Percentiles rank a stretch among this genome's conserved stretches.
These are phyloP conservation scores for Xylariaceae sp. DNA, from an alignment of 2,329 filamentous ascomycete species.

Conservation along the genomic window DNA sequence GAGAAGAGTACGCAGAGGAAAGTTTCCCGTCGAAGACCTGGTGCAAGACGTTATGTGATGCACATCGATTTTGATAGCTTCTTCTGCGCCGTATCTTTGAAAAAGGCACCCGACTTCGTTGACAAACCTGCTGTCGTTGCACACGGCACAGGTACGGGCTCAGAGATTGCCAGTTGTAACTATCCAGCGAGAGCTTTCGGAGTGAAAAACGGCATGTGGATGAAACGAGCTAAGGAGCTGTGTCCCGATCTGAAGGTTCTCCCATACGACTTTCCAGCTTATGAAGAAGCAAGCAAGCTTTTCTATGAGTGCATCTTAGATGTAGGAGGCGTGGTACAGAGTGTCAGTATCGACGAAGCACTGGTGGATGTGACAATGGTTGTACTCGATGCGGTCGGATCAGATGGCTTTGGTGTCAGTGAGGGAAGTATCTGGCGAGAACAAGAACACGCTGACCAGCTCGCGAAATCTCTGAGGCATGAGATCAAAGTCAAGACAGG, in stretches of 20 bases:
- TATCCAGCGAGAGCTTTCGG: constrained; percentile 84
- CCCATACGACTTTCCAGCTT: constrained; percentile 93
- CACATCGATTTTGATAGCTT: constrained; percentile 99
- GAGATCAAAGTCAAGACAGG: constrained; percentile 70
- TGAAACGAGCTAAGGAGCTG: constrained; percentile 80
- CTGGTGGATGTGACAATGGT: constrained; percentile 76
- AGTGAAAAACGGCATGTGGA: constrained; percentile 99
- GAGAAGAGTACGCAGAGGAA: constrained; percentile 55
- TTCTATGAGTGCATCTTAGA: constrained; percentile 85
- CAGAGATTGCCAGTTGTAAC: constrained; percentile 97
- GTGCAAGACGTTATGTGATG: constrained; percentile 75
- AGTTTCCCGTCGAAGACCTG: constrained; percentile 50
- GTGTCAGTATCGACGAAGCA: constrained; percentile 94
- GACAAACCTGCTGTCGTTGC: constrained; percentile 85
- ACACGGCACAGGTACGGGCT: constrained; percentile 78
- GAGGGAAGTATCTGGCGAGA: constrained; percentile 73
- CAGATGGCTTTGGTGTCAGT: constrained; percentile 59
- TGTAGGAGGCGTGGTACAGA: constrained; percentile 81
- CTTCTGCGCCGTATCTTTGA: constrained; percentile 87
- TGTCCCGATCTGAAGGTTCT: constrained; percentile 84
- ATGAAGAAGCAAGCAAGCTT: constrained; percentile 81
- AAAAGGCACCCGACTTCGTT: constrained; percentile 68
- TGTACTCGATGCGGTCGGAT: constrained; percentile 62
- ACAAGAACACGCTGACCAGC: constrained; percentile 70
- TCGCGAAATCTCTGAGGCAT: constrained; percentile 64